phyloP scores from a whole-genome alignment of 768 basidiomycete species.

The Hebeloma cylindrosporum region DNA sequence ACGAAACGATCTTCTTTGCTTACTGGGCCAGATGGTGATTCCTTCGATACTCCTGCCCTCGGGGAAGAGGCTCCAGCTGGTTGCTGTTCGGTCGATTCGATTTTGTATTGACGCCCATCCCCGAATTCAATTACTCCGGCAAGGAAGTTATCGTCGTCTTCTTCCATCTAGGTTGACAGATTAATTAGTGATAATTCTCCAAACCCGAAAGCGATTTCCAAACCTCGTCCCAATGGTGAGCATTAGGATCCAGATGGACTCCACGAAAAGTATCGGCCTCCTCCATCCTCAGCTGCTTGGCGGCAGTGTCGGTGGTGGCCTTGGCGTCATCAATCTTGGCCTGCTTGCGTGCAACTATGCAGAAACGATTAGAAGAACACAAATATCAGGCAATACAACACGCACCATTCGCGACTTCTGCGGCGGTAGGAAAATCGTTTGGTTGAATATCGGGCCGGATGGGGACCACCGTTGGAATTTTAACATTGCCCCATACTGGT shows the following conservation, averaged over 20 bases:
- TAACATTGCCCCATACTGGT: slow-evolving; percentile 74
- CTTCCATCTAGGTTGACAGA: slow-evolving; percentile 64
- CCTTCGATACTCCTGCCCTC: slow-evolving; percentile 24
- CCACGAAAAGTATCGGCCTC: slow-evolving; percentile 95
- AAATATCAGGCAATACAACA: slow-evolving; percentile 23
- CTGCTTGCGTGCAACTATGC: slow-evolving; percentile 29
- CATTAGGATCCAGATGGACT: slow-evolving; percentile 89
- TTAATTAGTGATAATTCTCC: slow-evolving; percentile 1
- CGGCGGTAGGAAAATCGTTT: slow-evolving; percentile 93
- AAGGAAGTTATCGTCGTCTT: slow-evolving; percentile 90
- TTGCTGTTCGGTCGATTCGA: slow-evolving; percentile 50
- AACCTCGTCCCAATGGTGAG: slow-evolving; percentile 98
- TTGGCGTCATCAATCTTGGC: slow-evolving; percentile 40
- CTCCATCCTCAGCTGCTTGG: slow-evolving; percentile 67
- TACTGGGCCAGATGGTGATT: slow-evolving; percentile 44
- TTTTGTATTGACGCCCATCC: slow-evolving; percentile 89
- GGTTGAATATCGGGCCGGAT: slow-evolving; percentile 43
- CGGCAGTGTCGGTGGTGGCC: slow-evolving; percentile 51
- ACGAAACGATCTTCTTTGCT: slow-evolving; percentile 86
- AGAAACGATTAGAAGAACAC: slow-evolving; percentile 2
- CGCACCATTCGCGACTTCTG: slow-evolving; percentile 88
- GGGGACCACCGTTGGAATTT: slow-evolving; percentile 36
- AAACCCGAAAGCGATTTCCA: slow-evolving; percentile 27
- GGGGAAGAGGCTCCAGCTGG: slow-evolving; percentile 21
- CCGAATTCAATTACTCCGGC: slow-evolving; percentile 93